phyloP scores from a whole-genome alignment of 2,329 filamentous ascomycete genomes.

The Aspergillus alliaceus region DNA sequence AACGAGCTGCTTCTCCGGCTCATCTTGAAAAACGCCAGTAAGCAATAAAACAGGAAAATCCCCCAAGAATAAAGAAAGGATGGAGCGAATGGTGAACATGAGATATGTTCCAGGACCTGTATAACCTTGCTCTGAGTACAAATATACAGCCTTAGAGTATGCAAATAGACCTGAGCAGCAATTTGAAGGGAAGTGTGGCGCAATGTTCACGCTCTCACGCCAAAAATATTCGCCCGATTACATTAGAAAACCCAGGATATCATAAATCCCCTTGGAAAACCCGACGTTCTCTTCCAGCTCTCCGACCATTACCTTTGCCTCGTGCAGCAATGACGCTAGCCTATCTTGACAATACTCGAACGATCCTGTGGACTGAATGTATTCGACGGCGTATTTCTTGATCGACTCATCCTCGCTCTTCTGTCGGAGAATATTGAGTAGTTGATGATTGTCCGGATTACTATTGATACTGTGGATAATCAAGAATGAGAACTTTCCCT shows the following conservation, averaged over 20 bases:
- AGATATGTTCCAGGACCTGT: too few relatives aligned
- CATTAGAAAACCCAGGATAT: neutral
- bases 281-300: neutral
- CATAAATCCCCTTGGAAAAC: neutral
- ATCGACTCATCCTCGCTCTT: neutral
- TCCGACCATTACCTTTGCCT: neutral
- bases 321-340: neutral
- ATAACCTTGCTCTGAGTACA: too few relatives aligned
- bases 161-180: too few relatives aligned
- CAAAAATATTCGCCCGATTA: neutral
- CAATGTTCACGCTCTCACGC: neutral
- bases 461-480: neutral
- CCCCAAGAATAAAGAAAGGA: too few relatives aligned
- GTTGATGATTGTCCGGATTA: neutral
- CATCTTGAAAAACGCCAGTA: too few relatives aligned
- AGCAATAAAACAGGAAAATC: too few relatives aligned
- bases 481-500: neutral
- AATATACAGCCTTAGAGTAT: too few relatives aligned
- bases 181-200: neutral
- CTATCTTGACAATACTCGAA: neutral
- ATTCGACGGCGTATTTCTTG: neutral
- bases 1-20: too few relatives aligned
- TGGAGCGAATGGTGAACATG: too few relatives aligned
- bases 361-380: neutral
- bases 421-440: neutral